phyloP scores from a whole-genome alignment of 805 yeast species.

The Starmerella bombicola region DNA sequence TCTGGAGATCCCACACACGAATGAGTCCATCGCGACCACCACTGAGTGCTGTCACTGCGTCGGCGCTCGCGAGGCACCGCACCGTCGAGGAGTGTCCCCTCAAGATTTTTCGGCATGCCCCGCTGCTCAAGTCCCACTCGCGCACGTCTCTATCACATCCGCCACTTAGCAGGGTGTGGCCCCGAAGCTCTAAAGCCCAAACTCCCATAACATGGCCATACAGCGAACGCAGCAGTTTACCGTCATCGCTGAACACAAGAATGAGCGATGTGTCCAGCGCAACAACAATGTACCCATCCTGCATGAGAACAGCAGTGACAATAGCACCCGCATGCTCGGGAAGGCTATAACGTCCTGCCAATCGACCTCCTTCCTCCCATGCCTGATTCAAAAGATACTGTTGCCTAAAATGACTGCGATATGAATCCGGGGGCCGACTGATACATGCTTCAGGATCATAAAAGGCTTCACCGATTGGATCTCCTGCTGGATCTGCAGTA shows the following conservation, averaged over 20 bases:
- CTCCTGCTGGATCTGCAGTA: conserved; percentile 4
- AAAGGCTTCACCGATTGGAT: conserved; percentile 22
- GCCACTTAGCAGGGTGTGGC: conserved; percentile 82
- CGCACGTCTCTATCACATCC: conserved; percentile 94
- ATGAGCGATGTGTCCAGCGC: conserved; percentile 36
- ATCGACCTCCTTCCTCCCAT: conserved; percentile 33
- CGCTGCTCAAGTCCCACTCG: conserved; percentile 85
- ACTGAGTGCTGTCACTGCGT: conserved; percentile 63
- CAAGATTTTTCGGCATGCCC: conserved; percentile 74
- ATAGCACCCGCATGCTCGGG: conserved; percentile 28
- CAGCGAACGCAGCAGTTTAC: conserved; percentile 58
- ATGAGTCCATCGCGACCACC: conserved; percentile 87
- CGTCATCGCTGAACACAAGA: conserved; percentile 33
- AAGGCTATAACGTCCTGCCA: conserved; percentile 32
- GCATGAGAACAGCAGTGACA: conserved; percentile 32
- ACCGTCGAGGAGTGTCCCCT: conserved; percentile 92
- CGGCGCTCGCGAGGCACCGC: conserved; percentile 69
- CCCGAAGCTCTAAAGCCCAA: conserved; percentile 90
- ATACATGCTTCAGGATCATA: conserved; percentile 28
- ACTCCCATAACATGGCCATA: conserved; percentile 97
- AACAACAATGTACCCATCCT: conserved; percentile 30
- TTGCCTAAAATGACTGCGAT: conserved; percentile 31
- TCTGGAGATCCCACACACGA: conserved; percentile 90
- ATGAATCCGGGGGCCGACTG: conserved; percentile 27
- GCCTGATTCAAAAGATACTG: conserved; percentile 32